Percentiles rank a stretch among this genome's conserved stretches.
These are phyloP conservation scores for Trichophyton rubrum DNA, from an alignment of 2,329 filamentous ascomycete genomes.

Conservation along the genomic window DNA sequence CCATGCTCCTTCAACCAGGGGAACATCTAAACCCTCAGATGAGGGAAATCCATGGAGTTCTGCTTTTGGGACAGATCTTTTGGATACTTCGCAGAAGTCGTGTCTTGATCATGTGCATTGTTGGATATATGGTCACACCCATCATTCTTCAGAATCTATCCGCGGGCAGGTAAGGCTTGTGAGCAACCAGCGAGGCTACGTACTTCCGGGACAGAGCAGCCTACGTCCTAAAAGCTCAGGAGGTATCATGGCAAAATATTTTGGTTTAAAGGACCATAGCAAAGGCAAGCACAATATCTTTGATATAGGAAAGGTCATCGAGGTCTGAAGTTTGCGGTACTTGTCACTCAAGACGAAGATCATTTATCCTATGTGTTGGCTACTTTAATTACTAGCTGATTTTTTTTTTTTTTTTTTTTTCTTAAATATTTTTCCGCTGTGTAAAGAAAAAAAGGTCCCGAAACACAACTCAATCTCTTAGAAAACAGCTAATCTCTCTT, in stretches of 20 bases:
- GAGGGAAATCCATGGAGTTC: conserved; percentile 35
- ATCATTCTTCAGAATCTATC: conserved; percentile 32
- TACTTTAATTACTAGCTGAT: no score
- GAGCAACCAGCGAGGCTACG: conserved; percentile 36
- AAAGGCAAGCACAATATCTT: conserved; percentile 2
- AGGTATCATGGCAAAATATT: conserved; percentile 13
- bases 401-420: no score
- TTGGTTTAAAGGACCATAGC: not conserved
- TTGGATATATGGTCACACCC: conserved; percentile 39
- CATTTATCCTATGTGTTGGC: no score
- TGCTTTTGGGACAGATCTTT: conserved; percentile 28
- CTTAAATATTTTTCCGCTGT: no score
- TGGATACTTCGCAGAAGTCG: not conserved
- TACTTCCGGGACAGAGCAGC: conserved; percentile 17
- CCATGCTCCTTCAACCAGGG: conserved; percentile 40
- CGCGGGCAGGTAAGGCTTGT: conserved; percentile 25
- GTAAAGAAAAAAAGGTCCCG: no score
- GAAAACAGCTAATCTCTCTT: no score
- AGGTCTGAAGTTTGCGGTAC: not conserved
- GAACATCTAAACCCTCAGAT: conserved; percentile 38
- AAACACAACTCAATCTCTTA: no score
- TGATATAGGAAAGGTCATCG: not conserved
- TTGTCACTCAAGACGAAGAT: no score
- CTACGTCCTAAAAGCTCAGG: conserved; percentile 8
- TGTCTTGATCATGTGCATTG: conserved; percentile 7